phyloP scores from a whole-genome alignment of 139 green algal genomes.

The Picochlorum sp. region DNA sequence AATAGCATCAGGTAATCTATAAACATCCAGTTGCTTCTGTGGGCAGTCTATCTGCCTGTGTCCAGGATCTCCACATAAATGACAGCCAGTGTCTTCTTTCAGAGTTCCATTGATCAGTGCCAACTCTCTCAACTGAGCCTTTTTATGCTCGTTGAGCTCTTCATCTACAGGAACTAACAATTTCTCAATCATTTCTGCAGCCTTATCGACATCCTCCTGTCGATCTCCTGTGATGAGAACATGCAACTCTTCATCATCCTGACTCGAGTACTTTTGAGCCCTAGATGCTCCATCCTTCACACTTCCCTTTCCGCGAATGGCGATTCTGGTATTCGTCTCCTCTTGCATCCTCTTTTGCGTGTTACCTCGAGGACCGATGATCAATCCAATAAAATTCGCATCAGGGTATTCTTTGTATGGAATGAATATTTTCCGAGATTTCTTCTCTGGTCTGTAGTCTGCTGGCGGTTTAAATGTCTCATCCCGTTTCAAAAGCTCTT shows the following conservation, averaged over 20 bases:
- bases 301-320: conserved; percentile 73
- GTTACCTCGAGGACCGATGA: conserved; percentile 97
- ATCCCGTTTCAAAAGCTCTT: conserved; percentile 85
- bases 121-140: conserved; percentile 85
- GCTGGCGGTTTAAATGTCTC: conserved; percentile 71
- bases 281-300: conserved; percentile 75
- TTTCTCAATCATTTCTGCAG: conserved; percentile 70
- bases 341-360: conserved; percentile 97
- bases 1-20: conserved; percentile 64
- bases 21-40: conserved; percentile 44
- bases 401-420: conserved; percentile 81
- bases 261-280: conserved; percentile 59
- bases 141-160: conserved; percentile 87
- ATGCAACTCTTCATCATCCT: conserved; percentile 89
- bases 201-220: conserved; percentile 63
- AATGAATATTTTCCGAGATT: conserved; percentile 83
- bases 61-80: conserved; percentile 38
- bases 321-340: conserved; percentile 96
- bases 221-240: conserved; percentile 91
- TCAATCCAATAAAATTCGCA: conserved; percentile 99
- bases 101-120: conserved; percentile 87
- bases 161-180: conserved; percentile 82
- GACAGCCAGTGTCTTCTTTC: conserved; percentile 46
- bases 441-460: conserved; percentile 58
- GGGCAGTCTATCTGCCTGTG: conserved; percentile 57